A percentile compares a stretch with the other conserved stretches of the same genome.
These are phyloP conservation scores for Solanum neorickii DNA, from an alignment of 257 asterid species.

Conservation along the genomic window DNA sequence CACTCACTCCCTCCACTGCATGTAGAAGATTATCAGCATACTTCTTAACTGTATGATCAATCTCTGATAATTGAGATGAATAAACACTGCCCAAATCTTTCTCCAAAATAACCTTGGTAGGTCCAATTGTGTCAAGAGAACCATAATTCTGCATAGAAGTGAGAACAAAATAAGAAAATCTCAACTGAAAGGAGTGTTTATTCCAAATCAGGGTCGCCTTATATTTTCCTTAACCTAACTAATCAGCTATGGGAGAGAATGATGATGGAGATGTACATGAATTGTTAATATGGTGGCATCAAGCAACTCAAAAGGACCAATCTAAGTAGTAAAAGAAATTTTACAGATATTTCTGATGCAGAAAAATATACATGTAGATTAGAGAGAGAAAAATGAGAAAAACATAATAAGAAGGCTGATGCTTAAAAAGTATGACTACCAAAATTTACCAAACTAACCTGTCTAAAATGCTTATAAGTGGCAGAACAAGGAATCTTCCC, in stretches of 20 bases:
- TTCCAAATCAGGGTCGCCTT: not conserved
- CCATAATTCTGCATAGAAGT: constrained; percentile 37
- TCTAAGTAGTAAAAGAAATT: not conserved
- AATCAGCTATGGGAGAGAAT: not conserved
- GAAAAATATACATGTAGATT: not conserved
- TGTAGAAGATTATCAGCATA: constrained; percentile 65
- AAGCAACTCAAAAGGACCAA: not conserved
- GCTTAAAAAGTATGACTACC: not conserved
- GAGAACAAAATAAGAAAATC: not conserved
- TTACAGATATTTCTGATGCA: not conserved
- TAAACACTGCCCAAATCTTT: constrained; percentile 38
- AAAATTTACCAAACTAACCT: not conserved
- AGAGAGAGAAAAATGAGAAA: not conserved
- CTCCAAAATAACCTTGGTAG: constrained; percentile 48
- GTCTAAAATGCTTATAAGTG: not conserved
- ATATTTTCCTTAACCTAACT: not conserved
- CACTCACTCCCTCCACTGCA: constrained; percentile 67
- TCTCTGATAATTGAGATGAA: constrained; percentile 50
- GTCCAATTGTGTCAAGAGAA: constrained; percentile 47
- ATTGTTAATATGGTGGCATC: not conserved
- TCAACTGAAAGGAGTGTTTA: not conserved
- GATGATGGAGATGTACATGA: not conserved
- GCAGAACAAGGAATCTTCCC: not conserved
- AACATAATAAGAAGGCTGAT: not conserved
- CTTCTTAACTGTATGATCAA: constrained; percentile 72